Base-by-base conservation (phyloP, 129 eudicot genomes). In the Dittrichia graveolens region DNA sequence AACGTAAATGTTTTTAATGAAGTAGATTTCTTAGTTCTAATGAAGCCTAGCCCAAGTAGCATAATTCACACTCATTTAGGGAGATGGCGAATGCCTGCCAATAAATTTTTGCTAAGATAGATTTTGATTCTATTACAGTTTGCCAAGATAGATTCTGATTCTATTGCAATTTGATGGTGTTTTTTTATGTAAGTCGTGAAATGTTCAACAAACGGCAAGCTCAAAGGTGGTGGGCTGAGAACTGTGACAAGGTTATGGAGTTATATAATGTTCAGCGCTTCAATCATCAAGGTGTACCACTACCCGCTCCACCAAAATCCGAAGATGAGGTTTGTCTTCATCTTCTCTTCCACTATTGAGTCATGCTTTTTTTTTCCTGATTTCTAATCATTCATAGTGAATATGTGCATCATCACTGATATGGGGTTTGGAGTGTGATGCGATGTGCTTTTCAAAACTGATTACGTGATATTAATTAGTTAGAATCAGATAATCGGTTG, bases 191-290 rank as follows among this genome's bases (percentile, higher is more conserved):
- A 78, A 93, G 98, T 73, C 98, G 98, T 31, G 98, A 93, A 71
- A 87, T 93, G 78, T 93, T 89, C 76, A 93, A 93, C 88, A 93
- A 93, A 78, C 85, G 92, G 90, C 95, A 93, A 93, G 98, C 98
- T 78, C 98, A 93, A 78, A 82, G 88, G 69, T 93, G 98, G 98
- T 93, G 98, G 98, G 87, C 92, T 2, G 98, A 93, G 77, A 93
- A 93, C 85, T 84, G 81, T 55, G 98, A 93, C 75, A 93, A 84
- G 75, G 98, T 93, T 38, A 87, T 87, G 95, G 98, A 93, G 78
- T 84, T 93, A 50, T 93, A 93, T 83, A 93, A 93, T 62, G 98
- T 93, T 83, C 92, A 89, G 60, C 84, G 75, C 63, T 87, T 84
- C 73, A 87, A 80, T 76, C 85, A 66, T 53, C 87, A 83, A 77